A percentile compares a stretch with the other conserved stretches of the same genome.
phyloP scores from a whole-genome alignment of 2,329 filamentous ascomycete species.

The Botrytis elliptica region DNA sequence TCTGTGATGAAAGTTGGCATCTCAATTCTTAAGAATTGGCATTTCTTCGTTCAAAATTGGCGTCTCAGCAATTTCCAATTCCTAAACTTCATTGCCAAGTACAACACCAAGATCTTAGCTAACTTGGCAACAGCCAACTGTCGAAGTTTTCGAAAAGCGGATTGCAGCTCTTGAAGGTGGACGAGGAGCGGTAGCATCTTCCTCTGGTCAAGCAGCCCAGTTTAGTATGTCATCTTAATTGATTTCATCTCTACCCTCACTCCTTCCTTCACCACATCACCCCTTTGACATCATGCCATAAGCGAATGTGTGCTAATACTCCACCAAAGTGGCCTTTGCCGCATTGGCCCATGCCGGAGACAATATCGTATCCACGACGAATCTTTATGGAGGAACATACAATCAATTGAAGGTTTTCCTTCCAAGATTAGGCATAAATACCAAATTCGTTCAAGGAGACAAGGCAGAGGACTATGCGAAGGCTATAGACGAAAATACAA shows the following conservation, averaged over 20 bases:
- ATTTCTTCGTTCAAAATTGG: neutral
- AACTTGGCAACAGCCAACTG: conserved; percentile 63
- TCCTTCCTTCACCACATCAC: neutral
- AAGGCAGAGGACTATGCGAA: conserved; percentile 73
- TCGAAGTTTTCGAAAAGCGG: conserved; percentile 93
- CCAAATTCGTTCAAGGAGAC: conserved; percentile 84
- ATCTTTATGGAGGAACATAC: conserved; percentile 92
- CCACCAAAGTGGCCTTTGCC: conserved; percentile 55
- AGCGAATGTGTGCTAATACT: conserved; percentile 3
- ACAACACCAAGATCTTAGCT: conserved; percentile 16
- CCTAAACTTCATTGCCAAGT: conserved; percentile 8
- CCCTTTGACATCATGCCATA: neutral
- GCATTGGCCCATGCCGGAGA: conserved; percentile 81
- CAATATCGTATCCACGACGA: conserved; percentile 89
- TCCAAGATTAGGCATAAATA: conserved; percentile 77
- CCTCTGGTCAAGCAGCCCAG: conserved; percentile 86
- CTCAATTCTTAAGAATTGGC: neutral
- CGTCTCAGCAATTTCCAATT: conserved; percentile 9
- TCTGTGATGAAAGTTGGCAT: conserved; percentile 9
- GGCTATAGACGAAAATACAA: conserved; percentile 88
- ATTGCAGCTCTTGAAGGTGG: conserved; percentile 94
- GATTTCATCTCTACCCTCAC: neutral
- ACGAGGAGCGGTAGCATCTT: conserved; percentile 76
- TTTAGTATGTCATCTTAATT: conserved; percentile 53
- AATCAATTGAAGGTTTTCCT: conserved; percentile 94